Conservation (phyloP, 2,329 filamentous ascomycete species). For the Hypoxylon sp. region DNA sequence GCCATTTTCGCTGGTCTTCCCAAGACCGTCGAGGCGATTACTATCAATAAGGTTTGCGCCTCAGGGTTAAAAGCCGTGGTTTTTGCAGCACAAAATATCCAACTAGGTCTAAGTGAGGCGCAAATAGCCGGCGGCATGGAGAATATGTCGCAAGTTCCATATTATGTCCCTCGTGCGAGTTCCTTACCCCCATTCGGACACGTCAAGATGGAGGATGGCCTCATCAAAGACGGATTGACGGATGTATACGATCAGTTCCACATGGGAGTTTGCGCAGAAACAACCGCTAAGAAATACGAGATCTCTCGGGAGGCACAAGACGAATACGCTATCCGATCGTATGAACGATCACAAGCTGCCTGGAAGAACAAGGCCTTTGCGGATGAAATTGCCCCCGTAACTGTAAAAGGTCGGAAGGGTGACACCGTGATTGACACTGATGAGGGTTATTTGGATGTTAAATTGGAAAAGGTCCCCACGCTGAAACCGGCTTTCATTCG, state of each 20-base stretch:
- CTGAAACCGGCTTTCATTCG: conserved; percentile 93
- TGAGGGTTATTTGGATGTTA: conserved; percentile 90
- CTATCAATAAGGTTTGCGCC: conserved; percentile 98
- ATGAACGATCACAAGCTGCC: conserved; percentile 89
- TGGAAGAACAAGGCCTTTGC: conserved; percentile 88
- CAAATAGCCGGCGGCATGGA: conserved; percentile 98
- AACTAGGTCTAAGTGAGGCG: conserved; percentile 88
- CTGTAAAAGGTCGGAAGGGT: conserved; percentile 86
- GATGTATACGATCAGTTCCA: conserved; percentile 98
- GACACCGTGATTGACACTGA: conserved; percentile 84
- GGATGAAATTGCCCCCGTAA: conserved; percentile 92
- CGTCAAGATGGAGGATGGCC: conserved; percentile 87
- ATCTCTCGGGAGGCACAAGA: conserved; percentile 91
- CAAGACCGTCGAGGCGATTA: conserved; percentile 85
- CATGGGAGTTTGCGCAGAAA: conserved; percentile 98
- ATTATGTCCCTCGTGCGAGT: conserved; percentile 88
- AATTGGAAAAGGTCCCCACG: conserved; percentile 86
- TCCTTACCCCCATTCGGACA: conserved; percentile 89
- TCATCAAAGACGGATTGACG: conserved; percentile 95
- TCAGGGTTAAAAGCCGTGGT: conserved; percentile 94
- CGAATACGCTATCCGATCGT: conserved; percentile 89
- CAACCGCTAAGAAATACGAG: conserved; percentile 88
- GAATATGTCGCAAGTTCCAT: conserved; percentile 95
- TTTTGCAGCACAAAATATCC: conserved; percentile 93
- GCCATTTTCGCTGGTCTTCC: conserved; percentile 89